Percentiles rank a stretch among this genome's conserved stretches.
Conservation (phyloP, 1,284 basidiomycete genomes). For the Cystobasidium pallidum region DNA sequence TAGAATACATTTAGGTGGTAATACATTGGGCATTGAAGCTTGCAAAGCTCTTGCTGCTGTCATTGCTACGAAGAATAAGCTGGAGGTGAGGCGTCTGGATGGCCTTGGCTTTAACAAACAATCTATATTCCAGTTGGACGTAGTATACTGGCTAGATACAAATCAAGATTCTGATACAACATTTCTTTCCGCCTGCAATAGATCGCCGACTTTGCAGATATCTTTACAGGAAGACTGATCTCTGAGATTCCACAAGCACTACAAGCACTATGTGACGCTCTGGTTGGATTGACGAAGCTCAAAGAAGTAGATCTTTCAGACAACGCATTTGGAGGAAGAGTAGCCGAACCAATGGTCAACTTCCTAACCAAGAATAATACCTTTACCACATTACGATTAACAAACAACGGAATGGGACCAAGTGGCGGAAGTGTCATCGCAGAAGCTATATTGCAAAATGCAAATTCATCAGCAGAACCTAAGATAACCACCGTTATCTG, state of each 20-base stretch:
- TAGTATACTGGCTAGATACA: not conserved
- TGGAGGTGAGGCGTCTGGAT: slow-evolving; percentile 65
- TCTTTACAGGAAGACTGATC: slow-evolving; percentile 96
- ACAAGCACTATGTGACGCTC: slow-evolving; percentile 81
- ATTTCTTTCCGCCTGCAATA: slow-evolving; percentile 54
- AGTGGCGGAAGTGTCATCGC: slow-evolving; percentile 85
- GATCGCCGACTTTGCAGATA: slow-evolving; percentile 95
- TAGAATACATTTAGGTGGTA: slow-evolving; percentile 91
- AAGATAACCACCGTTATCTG: slow-evolving; percentile 78
- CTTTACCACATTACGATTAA: slow-evolving; percentile 83
- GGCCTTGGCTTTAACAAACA: not conserved
- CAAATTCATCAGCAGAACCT: slow-evolving; percentile 59
- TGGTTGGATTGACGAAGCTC: slow-evolving; percentile 77
- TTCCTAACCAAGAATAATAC: slow-evolving; percentile 60
- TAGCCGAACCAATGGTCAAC: slow-evolving; percentile 90
- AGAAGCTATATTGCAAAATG: slow-evolving; percentile 68
- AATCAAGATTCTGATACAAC: not conserved
- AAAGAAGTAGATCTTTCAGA: slow-evolving; percentile 89
- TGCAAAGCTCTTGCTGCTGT: slow-evolving; percentile 82
- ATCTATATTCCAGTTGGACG: no score
- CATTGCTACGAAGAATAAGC: slow-evolving; percentile 68
- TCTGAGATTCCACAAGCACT: slow-evolving; percentile 91
- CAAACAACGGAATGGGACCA: slow-evolving; percentile 97
- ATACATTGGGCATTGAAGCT: slow-evolving; percentile 94
- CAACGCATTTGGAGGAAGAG: slow-evolving; percentile 95